These are phyloP conservation scores for Chaetomium globosum DNA, from an alignment of 2,329 filamentous ascomycete species.

Conservation along the genomic window DNA sequence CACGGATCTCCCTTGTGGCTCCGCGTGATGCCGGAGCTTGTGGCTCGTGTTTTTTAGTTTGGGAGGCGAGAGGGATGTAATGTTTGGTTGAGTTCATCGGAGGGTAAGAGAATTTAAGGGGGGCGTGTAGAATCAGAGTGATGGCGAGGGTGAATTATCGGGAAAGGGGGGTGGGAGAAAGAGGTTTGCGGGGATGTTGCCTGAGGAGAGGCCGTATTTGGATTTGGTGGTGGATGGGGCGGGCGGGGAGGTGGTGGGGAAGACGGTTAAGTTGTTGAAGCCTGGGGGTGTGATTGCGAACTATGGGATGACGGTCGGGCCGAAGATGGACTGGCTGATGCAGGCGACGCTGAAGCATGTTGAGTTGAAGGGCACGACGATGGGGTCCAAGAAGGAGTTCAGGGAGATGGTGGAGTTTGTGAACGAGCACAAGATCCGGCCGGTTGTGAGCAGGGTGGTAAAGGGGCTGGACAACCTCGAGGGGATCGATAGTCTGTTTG, in stretches of 20 bases:
- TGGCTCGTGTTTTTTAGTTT: too few species aligned
- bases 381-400: slow-evolving; percentile 90
- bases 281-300: slow-evolving; percentile 78
- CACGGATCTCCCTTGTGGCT: too few species aligned
- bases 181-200: slow-evolving; percentile 65
- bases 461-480: slow-evolving; percentile 73
- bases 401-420: slow-evolving; percentile 88
- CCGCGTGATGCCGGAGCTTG: too few species aligned
- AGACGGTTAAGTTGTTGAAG: slow-evolving; percentile 70
- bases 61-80: too few species aligned
- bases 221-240: slow-evolving; percentile 91
- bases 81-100: too few species aligned
- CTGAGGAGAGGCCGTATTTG: slow-evolving; percentile 66
- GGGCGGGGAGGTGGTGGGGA: slow-evolving; percentile 78
- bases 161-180: slow-evolving; percentile 78
- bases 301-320: slow-evolving; percentile 88
- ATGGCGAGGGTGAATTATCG: slow-evolving; percentile 82
- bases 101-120: slow-evolving; percentile 75
- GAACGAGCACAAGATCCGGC: slow-evolving; percentile 68
- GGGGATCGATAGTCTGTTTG: slow-evolving; percentile 81
- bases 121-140: slow-evolving; percentile 71
- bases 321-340: slow-evolving; percentile 88
- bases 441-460: slow-evolving; percentile 74
- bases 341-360: slow-evolving; percentile 82
- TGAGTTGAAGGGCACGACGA: slow-evolving; percentile 82